Percentiles rank a stretch among this genome's conserved stretches.
Evolutionary conservation across 2,329 filamentous ascomycete genomes (phyloP).

Genomic region (Aspergillaceae sp.): DNA sequence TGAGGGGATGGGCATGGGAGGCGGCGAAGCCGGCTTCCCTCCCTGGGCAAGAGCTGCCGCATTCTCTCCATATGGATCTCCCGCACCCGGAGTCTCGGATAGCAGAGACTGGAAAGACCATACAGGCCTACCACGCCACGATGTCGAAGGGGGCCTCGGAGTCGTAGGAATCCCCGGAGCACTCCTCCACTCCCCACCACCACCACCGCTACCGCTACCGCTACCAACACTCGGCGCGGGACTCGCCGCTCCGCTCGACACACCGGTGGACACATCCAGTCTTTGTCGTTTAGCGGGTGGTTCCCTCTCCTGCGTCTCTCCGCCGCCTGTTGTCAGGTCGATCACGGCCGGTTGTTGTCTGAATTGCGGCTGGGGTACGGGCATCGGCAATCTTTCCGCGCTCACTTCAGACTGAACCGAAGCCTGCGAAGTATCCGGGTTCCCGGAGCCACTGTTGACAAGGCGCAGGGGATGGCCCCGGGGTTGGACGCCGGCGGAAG

Average conservation of each 20-base stretch:
- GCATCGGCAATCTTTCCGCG: conserved; percentile 19
- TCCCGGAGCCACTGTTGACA: conserved; percentile 22
- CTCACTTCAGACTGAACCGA: conserved; percentile 15
- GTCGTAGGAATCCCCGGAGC: conserved; percentile 16
- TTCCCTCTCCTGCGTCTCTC: conserved; percentile 26
- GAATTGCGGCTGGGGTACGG: conserved; percentile 14
- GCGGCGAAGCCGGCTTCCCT: conserved; percentile 22
- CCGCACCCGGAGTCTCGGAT: conserved; percentile 23
- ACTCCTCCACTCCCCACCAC: conserved; percentile 21
- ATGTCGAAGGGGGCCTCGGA: conserved; percentile 20
- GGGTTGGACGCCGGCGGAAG: conserved; percentile 32
- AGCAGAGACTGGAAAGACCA: conserved; percentile 34
- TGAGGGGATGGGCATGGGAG: conserved; percentile 30
- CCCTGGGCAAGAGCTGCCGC: conserved; percentile 13
- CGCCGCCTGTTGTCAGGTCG: conserved; percentile 26
- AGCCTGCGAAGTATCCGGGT: conserved; percentile 18
- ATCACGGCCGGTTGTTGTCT: conserved; percentile 24
- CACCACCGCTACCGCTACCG: conserved; percentile 7
- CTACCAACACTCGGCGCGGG: conserved; percentile 10
- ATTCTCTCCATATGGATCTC: conserved; percentile 15
- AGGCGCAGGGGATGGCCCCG: conserved; percentile 28
- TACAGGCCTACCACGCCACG: conserved; percentile 29
- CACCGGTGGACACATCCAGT: conserved; percentile 23
- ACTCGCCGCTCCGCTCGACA: conserved; percentile 14
- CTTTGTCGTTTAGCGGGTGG: conserved; percentile 29